Evolutionary conservation across 768 basidiomycete genomes (phyloP), one percentile per base, ranked within the genome.

Genomic region (Boletus rubropictus): DNA sequence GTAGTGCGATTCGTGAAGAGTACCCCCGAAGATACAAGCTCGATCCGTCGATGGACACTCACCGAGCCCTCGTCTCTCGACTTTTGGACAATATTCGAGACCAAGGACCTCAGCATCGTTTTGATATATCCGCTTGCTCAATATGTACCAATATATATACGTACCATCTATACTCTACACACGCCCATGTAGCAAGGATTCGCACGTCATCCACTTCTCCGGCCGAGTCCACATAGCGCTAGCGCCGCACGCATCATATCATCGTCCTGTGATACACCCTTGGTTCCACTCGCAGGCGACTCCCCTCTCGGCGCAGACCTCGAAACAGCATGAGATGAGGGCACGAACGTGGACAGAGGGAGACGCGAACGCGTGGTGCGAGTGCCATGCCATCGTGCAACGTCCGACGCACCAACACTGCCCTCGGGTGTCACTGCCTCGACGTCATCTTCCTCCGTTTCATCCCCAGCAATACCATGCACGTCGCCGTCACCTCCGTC

Each of bases 171-270:
- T 18, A 35, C 5, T 35, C 21, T 3, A 22, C 21, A 10, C 41
- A 17, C 15, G 18, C 22, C 32, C 37, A 24, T 20, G 12, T 12
- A 25, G n/a, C n/a, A n/a, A n/a, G 24, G 24, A 25, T 6, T 8
- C 24, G 17, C 24, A 25, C 43, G 21, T 60, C 50, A 60, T 28
- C 40, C 54, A 6, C 50, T 44, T 48, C 52, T 44, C 37, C 65
- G 61, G 32, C 73, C 67, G 31, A 75, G 69, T 28, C 84, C 83
- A 60, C 83, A 86, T 17, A 86, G 64, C 35, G 78, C 79, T 33
- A 84, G 67, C 22, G 84, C 84, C 20, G 82, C 84, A 50, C 76
- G 77, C 79, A 86, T 82, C 66, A 79, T 78, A 46, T 83, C 83
- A 28, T 82, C 78, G 60, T 84, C 80, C 37, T 76, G 72, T 58